Evolutionary conservation across 805 yeast genomes (phyloP).

Genomic region (Starmerella sp.): DNA sequence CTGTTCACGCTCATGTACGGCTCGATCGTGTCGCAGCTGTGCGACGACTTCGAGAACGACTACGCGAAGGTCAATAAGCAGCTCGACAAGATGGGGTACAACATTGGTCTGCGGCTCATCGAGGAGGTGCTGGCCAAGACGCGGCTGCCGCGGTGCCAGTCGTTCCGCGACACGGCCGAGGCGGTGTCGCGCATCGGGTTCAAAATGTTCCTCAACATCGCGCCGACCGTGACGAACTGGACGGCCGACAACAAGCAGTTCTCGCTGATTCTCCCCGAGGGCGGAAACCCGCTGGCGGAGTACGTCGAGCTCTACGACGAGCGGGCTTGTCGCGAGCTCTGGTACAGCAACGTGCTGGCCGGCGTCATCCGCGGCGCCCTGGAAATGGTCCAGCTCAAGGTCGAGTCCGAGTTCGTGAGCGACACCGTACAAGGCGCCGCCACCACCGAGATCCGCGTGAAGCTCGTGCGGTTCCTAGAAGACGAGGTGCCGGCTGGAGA

Average conservation of each 20-base stretch:
- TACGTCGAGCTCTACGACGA: constrained; percentile 90
- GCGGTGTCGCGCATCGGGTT: constrained; percentile 78
- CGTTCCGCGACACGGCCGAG: constrained; percentile 79
- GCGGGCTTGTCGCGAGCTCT: constrained; percentile 54
- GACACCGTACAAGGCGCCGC: constrained; percentile 72
- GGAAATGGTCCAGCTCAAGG: constrained; percentile 91
- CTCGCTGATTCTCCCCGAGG: constrained; percentile 56
- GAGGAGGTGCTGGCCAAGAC: constrained; percentile 89
- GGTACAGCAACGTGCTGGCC: constrained; percentile 86
- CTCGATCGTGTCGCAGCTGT: constrained; percentile 79
- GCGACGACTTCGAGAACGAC: constrained; percentile 68
- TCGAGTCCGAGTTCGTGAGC: constrained; percentile 66
- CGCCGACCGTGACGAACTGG: constrained; percentile 70
- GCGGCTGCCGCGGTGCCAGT: constrained; percentile 69
- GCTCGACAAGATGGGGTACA: constrained; percentile 87
- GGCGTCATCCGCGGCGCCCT: constrained; percentile 87
- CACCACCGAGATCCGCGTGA: constrained; percentile 65
- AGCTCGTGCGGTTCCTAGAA: constrained; percentile 57
- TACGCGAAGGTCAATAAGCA: constrained; percentile 71
- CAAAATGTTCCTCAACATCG: constrained; percentile 73
- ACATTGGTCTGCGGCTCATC: constrained; percentile 78
- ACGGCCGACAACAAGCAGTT: constrained; percentile 63
- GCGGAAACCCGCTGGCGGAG: constrained; percentile 71
- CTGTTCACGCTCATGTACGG: constrained; percentile 92
- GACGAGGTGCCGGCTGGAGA: constrained; percentile 98